phyloP scores from a whole-genome alignment of 768 basidiomycete species.

The Leucosporidium creatinivorum region DNA sequence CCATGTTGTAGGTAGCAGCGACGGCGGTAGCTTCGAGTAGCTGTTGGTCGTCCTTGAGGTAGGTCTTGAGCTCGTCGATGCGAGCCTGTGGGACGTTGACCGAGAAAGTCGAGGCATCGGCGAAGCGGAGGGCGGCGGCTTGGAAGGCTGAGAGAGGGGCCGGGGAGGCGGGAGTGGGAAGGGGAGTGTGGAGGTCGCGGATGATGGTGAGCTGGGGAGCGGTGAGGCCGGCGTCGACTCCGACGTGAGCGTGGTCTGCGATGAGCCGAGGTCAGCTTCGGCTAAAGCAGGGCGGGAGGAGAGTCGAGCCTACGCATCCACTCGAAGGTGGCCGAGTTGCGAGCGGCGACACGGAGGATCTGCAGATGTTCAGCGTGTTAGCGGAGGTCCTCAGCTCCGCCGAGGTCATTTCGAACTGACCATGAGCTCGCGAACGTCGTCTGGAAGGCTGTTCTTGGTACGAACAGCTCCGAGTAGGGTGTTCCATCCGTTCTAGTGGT shows the following conservation, averaged over 20 bases:
- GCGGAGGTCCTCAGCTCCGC: not conserved
- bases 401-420: constrained; percentile 19
- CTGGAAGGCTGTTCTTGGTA: constrained; percentile 38
- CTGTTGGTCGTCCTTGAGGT: constrained; percentile 38
- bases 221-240: constrained; percentile 50
- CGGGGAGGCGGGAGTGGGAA: constrained; percentile 42
- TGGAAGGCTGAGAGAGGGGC: constrained; percentile 48
- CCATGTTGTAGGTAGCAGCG: constrained; percentile 60
- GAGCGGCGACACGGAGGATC: constrained; percentile 41
- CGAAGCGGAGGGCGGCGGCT: constrained; percentile 52
- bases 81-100: constrained; percentile 48
- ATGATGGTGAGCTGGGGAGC: constrained; percentile 53
- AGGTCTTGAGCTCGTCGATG: constrained; percentile 45
- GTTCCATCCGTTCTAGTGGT: constrained; percentile 39
- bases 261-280: not conserved
- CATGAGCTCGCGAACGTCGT: constrained; percentile 41
- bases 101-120: constrained; percentile 54
- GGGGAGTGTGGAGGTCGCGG: constrained; percentile 48
- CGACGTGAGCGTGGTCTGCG: constrained; percentile 42
- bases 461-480: constrained; percentile 39
- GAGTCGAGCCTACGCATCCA: constrained; percentile 36
- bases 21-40: constrained; percentile 50
- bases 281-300: not conserved
- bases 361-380: not conserved
- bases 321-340: constrained; percentile 40